Conservation (phyloP, 2,329 filamentous ascomycete species). For the Salinomyces thailandicus region DNA sequence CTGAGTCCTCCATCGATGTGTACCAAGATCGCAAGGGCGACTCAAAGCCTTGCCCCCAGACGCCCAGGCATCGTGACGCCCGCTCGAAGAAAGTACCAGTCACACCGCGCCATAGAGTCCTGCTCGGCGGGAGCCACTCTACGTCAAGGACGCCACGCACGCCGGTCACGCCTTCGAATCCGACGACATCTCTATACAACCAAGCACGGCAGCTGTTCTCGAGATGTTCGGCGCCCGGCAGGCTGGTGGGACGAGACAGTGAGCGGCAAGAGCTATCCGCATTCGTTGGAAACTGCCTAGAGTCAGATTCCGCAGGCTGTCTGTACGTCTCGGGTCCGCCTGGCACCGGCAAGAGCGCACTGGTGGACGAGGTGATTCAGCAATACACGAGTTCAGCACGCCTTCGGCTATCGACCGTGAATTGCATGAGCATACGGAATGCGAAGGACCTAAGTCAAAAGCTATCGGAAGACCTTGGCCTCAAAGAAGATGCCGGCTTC, state of each 20-base stretch:
- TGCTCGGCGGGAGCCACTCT: conserved; percentile 61
- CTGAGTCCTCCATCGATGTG: conserved; percentile 24
- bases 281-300: conserved; percentile 58
- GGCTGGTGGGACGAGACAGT: conserved; percentile 65
- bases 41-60: conserved; percentile 47
- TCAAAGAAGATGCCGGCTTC: conserved; percentile 53
- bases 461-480: conserved; percentile 58
- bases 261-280: conserved; percentile 54
- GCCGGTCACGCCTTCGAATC: conserved; percentile 54
- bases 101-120: conserved; percentile 76
- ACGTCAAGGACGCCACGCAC: conserved; percentile 72
- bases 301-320: conserved; percentile 59
- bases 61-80: conserved; percentile 69
- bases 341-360: conserved; percentile 91
- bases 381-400: conserved; percentile 41
- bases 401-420: conserved; percentile 69
- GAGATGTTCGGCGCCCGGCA: conserved; percentile 62
- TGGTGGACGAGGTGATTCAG: conserved; percentile 69
- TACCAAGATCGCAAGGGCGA: conserved; percentile 29
- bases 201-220: conserved; percentile 79
- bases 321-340: conserved; percentile 93
- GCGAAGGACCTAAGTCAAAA: conserved; percentile 76
- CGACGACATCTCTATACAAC: conserved; percentile 70
- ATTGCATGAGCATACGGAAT: conserved; percentile 93
- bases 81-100: conserved; percentile 57